A percentile compares a stretch with the other conserved stretches of the same genome.
Conservation (phyloP, 2,329 filamentous ascomycete genomes). For the Trichoderma harzianum region DNA sequence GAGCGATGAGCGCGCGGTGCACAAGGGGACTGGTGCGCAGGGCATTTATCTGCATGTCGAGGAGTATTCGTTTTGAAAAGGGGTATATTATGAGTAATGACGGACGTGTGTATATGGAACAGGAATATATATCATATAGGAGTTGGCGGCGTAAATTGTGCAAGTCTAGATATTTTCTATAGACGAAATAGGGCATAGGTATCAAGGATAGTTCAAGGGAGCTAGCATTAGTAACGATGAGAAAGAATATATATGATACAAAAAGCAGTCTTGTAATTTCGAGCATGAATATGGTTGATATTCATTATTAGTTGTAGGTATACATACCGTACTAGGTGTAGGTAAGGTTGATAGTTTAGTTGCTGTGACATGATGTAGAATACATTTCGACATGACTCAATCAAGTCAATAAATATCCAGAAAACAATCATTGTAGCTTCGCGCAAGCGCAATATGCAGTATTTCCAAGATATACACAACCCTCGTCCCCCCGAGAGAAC, state of each 20-base stretch:
- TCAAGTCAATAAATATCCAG: neutral
- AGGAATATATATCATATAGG: neutral
- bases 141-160: neutral
- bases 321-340: neutral
- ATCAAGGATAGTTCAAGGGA: neutral
- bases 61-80: constrained; percentile 52
- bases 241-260: neutral
- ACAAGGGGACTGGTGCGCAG: constrained; percentile 62
- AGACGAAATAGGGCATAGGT: neutral
- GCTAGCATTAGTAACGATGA: neutral
- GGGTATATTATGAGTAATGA: neutral
- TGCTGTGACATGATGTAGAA: neutral
- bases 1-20: constrained; percentile 60
- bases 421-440: neutral
- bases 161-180: neutral
- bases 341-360: no score
- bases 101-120: neutral
- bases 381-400: neutral
- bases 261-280: neutral
- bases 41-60: constrained; percentile 60
- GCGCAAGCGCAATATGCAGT: neutral
- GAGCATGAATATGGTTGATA: neutral
- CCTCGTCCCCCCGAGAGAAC: neutral
- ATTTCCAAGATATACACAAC: neutral
- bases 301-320: neutral